A percentile compares a stretch with the other conserved stretches of the same genome.
phyloP scores from a whole-genome alignment of 2,329 filamentous ascomycete species.

The Hypoxylon sp. region DNA sequence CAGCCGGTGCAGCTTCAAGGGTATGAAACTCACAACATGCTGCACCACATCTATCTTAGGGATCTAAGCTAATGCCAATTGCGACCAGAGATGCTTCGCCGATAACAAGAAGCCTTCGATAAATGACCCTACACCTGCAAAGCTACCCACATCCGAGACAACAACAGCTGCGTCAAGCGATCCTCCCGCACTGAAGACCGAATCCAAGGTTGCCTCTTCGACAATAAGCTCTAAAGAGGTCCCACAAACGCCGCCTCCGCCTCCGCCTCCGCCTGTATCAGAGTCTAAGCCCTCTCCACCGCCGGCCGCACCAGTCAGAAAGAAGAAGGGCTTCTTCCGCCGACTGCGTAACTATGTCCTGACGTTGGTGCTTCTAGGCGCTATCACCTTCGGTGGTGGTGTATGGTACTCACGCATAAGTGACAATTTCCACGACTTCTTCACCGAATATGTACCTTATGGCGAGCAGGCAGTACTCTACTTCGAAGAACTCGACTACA shows the following conservation, averaged over 20 bases:
- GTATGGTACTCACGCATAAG: constrained; percentile 93
- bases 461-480: constrained; percentile 96
- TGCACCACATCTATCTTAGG: background rate
- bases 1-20: constrained; percentile 55
- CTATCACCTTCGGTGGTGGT: constrained; percentile 85
- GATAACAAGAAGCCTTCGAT: constrained; percentile 65
- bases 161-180: constrained; percentile 62
- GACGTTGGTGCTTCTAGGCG: constrained; percentile 80
- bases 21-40: constrained; percentile 52
- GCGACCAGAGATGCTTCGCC: constrained; percentile 68
- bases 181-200: constrained; percentile 53
- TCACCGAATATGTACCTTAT: constrained; percentile 95
- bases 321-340: constrained; percentile 76
- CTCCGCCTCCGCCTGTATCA: constrained; percentile 54
- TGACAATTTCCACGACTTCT: constrained; percentile 99
- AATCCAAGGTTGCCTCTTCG: constrained; percentile 56
- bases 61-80: constrained; percentile 40
- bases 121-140: constrained; percentile 62
- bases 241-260: constrained; percentile 58
- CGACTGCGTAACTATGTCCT: constrained; percentile 83
- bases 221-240: constrained; percentile 56
- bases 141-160: constrained; percentile 68
- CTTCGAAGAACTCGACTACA: constrained; percentile 94
- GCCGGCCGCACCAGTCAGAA: constrained; percentile 60
- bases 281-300: constrained; percentile 55